Percentiles rank a stretch among this genome's conserved stretches.
Evolutionary conservation across 768 basidiomycete species (phyloP).

Genomic region (Kwoniella sp.): DNA sequence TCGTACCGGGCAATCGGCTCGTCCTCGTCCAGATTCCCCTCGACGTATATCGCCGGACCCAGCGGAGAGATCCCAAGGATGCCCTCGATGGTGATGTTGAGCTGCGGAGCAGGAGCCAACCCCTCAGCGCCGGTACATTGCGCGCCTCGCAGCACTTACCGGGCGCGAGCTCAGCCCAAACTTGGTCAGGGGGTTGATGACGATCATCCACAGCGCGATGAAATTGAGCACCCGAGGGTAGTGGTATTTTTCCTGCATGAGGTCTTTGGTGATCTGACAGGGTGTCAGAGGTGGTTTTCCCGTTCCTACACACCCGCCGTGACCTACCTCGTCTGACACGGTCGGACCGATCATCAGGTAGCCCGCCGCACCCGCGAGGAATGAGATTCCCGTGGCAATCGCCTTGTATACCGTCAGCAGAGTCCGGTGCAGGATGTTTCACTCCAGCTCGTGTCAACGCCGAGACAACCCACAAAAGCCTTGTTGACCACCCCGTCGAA

Average conservation of each 20-base stretch:
- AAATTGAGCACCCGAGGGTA: slow-evolving; percentile 69
- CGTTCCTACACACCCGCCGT: neutral
- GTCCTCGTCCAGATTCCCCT: too few relatives aligned
- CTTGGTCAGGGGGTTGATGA: slow-evolving; percentile 57
- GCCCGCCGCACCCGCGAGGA: slow-evolving; percentile 69
- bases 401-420: slow-evolving; percentile 50
- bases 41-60: neutral
- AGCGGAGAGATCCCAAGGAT: slow-evolving; percentile 59
- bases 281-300: neutral
- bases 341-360: slow-evolving; percentile 84
- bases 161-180: slow-evolving; percentile 80
- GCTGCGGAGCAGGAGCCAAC: slow-evolving; percentile 51
- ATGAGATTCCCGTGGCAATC: slow-evolving; percentile 60
- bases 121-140: neutral
- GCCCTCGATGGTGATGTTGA: slow-evolving; percentile 77
- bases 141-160: slow-evolving; percentile 52
- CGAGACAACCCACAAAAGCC: slow-evolving; percentile 64
- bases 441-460: too few relatives aligned
- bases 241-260: slow-evolving; percentile 59
- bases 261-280: slow-evolving; percentile 70
- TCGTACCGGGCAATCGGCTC: neutral
- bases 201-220: slow-evolving; percentile 79
- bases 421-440: too few relatives aligned
- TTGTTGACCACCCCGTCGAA: slow-evolving; percentile 69
- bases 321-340: slow-evolving; percentile 72